These are phyloP conservation scores for Dictyostelium purpureum DNA, from an alignment of 78 protist genomes.

Conservation along the genomic window DNA sequence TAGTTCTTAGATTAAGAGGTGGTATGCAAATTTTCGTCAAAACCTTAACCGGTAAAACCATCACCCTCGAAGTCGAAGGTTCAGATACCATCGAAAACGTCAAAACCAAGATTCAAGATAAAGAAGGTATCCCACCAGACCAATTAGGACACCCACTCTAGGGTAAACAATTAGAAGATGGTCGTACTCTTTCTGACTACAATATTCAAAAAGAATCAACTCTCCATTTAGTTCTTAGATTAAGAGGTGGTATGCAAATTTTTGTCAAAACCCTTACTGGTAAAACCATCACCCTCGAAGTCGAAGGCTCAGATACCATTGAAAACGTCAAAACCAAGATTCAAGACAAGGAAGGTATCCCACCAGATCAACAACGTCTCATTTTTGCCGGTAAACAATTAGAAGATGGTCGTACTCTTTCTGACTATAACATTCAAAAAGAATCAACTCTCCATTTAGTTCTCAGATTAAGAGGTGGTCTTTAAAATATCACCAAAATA, in stretches of 20 bases:
- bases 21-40: conserved; percentile 98
- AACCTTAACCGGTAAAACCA: conserved; percentile 99
- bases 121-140: conserved; percentile 99
- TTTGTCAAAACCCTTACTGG: conserved; percentile 99
- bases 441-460: conserved; percentile 97
- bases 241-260: conserved; percentile 93
- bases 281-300: conserved; percentile 99
- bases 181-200: conserved; percentile 98
- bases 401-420: conserved; percentile 98
- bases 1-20: conserved; percentile 89
- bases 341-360: conserved; percentile 99
- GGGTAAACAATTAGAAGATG: conserved; percentile 99
- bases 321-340: conserved; percentile 98
- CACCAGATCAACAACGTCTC: conserved; percentile 99
- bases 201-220: conserved; percentile 99
- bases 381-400: conserved; percentile 99
- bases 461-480: conserved; percentile 86
- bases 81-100: conserved; percentile 98
- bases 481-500: no score
- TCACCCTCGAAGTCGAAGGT: conserved; percentile 98
- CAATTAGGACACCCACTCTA: no score
- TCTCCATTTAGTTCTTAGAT: conserved; percentile 94
- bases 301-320: conserved; percentile 96
- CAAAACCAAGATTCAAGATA: conserved; percentile 98
- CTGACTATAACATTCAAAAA: conserved; percentile 99